phyloP scores from a whole-genome alignment of 1,284 basidiomycete species.

The Bondarzewia mesenterica region DNA sequence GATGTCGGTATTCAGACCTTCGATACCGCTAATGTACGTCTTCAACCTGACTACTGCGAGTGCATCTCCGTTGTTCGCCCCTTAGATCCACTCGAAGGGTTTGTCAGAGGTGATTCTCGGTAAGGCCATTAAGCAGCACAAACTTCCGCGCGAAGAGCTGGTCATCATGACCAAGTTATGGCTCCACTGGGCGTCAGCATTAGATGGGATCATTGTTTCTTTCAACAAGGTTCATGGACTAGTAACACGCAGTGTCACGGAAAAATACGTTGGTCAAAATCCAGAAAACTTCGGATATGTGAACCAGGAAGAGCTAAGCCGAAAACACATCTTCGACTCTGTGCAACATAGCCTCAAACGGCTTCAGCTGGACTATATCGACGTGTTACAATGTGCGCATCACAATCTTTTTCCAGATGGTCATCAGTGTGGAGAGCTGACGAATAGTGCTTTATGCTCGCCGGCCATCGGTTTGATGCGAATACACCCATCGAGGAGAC shows the following conservation, averaged over 20 bases:
- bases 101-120: slow-evolving; percentile 71
- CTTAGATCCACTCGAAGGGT: slow-evolving; percentile 55
- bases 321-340: slow-evolving; percentile 52
- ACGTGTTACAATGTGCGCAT: slow-evolving; percentile 43
- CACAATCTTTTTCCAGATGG: neutral
- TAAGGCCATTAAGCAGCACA: slow-evolving; percentile 66
- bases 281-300: slow-evolving; percentile 2
- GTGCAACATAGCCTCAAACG: slow-evolving; percentile 53
- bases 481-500: slow-evolving; percentile 29
- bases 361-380: slow-evolving; percentile 56
- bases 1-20: slow-evolving; percentile 57
- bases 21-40: slow-evolving; percentile 48
- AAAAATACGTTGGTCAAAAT: neutral
- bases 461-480: slow-evolving; percentile 1
- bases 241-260: neutral
- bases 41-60: neutral
- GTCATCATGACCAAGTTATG: slow-evolving; percentile 72
- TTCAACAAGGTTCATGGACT: neutral
- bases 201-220: neutral
- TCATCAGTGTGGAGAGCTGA: neutral
- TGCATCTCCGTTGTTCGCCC: neutral
- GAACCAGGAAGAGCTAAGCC: slow-evolving; percentile 1
- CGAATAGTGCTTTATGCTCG: neutral
- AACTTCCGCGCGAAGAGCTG: slow-evolving; percentile 67
- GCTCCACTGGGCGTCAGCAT: neutral